Evolutionary conservation across 768 basidiomycete species (phyloP), one percentile per base, ranked within the genome.

Genomic region (Tephrocybe rancida): DNA sequence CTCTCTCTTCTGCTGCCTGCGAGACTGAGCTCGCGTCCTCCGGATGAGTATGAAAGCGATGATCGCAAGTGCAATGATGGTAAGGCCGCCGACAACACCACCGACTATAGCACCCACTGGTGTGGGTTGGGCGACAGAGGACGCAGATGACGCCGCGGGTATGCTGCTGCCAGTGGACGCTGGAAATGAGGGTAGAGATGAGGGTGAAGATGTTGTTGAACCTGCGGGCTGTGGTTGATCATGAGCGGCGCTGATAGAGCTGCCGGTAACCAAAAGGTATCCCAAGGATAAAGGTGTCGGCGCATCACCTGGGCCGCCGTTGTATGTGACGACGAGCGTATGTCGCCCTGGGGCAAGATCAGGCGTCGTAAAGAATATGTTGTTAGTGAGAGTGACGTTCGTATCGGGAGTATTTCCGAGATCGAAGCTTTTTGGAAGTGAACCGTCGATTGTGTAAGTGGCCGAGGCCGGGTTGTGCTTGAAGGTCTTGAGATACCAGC

Each of bases 381-480:
- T 11, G 21, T 45, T 29, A 4, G 44, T n/a, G 8, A 45, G 3
- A n/a, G 44, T 29, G 18, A 29, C n/a, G 11, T 11, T 19, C 11
- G 26, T 32, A 27, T 18, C 27, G 18, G 44, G 44, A 10, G 44
- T 32, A 21, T 45, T 18, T 45, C 44, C 44, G 7, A 45, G 6
- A 13, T 10, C 5, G 24, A 29, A 29, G 10, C n/a, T 29, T 18
- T 11, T 6, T 9, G 44, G 18, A 8, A 32, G n/a, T 3, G 44
- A 45, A n/a, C 25, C 25, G 35, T 53, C 52, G 25, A 53, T 47
- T 7, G 52, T 27, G 7, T 46, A 47, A 1, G 52, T 39, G 19
- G 44, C 52, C 21, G 52, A 16, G 18, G 35, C 29, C 7, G 16
- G n/a, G 27, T 46, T 46, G 16, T 39, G 25, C 9, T 44, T 32